These are phyloP conservation scores for Diaporthe ampelina DNA, from an alignment of 2,329 filamentous ascomycete species.

Conservation along the genomic window DNA sequence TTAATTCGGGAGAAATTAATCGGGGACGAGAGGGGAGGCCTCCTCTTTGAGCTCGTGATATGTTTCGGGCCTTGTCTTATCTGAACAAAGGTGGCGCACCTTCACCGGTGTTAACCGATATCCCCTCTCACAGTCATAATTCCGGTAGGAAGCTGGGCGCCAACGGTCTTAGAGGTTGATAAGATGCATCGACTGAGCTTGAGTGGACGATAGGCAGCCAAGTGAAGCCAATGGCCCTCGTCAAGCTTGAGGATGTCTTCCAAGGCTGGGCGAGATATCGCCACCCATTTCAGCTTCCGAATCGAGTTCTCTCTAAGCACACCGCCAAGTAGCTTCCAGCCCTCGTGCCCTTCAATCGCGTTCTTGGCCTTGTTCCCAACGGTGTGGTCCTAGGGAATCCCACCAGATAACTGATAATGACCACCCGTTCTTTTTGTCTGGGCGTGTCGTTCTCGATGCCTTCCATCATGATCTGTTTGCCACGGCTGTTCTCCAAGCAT, in stretches of 20 bases:
- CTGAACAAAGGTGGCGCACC: background rate
- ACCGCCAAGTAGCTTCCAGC: background rate
- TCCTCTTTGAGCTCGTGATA: no score
- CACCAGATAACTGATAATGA: background rate
- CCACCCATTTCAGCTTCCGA: constrained; percentile 10
- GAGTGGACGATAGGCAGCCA: constrained; percentile 15
- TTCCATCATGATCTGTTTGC: background rate
- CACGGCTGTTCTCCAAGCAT: background rate
- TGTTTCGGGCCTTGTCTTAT: background rate
- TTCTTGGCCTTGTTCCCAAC: background rate
- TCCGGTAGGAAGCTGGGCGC: constrained; percentile 13
- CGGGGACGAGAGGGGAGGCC: background rate
- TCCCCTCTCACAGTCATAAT: background rate
- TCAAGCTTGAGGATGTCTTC: constrained; percentile 13
- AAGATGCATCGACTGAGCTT: background rate
- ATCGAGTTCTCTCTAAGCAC: background rate
- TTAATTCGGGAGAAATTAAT: no score
- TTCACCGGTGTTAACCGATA: background rate
- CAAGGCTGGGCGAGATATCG: constrained; percentile 24
- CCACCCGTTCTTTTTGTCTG: background rate
- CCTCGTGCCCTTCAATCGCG: background rate
- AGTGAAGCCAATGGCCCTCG: constrained; percentile 6
- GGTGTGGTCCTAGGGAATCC: background rate
- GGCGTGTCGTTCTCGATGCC: no score
- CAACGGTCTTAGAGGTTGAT: background rate